Evolutionary conservation across 495 filamentous ascomycete genomes (phyloP).

Genomic region (Penicillium desertorum): DNA sequence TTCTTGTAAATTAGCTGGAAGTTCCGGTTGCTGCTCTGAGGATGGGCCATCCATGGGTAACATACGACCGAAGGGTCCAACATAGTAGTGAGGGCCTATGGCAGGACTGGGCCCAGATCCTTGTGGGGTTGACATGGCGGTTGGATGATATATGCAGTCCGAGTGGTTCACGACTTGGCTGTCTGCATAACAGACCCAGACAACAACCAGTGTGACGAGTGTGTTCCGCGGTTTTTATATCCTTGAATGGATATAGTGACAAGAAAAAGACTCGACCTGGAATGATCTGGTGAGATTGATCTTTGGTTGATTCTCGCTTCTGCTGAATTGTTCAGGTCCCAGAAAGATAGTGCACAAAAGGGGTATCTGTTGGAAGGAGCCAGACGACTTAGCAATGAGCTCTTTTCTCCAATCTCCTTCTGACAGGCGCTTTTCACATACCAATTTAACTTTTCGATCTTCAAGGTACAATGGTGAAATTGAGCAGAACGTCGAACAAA

Average conservation of each 20-base stretch:
- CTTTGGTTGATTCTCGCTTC: not conserved
- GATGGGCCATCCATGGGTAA: conserved; percentile 39
- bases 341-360: not conserved
- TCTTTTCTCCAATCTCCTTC: not conserved
- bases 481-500: not conserved
- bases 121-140: conserved; percentile 35
- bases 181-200: conserved; percentile 11
- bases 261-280: not conserved
- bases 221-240: not conserved
- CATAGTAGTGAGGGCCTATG: conserved; percentile 32
- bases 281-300: not conserved
- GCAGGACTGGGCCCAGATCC: conserved; percentile 3
- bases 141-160: not conserved
- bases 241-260: not conserved
- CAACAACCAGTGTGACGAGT: conserved; percentile 1
- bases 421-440: conserved; percentile 3
- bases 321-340: not conserved
- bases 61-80: conserved; percentile 52
- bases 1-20: conserved; percentile 38
- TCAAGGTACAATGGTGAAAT: not conserved
- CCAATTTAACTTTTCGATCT: conserved; percentile 5
- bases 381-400: conserved; percentile 10
- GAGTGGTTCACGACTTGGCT: conserved; percentile 2
- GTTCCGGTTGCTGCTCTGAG: conserved; percentile 34
- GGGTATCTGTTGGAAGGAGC: not conserved